Evolutionary conservation across 73 alveolate genomes (phyloP), one percentile per base, ranked within the genome.

Genomic region (Uronychia binucleata): DNA sequence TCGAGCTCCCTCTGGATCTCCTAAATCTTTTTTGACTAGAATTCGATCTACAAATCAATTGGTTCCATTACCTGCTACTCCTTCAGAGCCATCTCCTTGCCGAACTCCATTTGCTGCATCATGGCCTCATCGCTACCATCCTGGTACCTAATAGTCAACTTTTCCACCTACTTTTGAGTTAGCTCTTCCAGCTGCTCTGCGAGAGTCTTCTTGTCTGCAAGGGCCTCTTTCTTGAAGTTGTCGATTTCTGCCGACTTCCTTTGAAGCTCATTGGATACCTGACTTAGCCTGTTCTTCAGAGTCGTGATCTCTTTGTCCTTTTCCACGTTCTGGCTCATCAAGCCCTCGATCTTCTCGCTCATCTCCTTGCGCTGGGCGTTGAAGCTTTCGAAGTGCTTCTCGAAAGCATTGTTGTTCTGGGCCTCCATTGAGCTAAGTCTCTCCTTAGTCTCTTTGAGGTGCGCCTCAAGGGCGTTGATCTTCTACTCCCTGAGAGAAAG

Each of bases 281-380:
- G 81, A 46, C 84, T 91, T 28, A 85, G 58, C 67, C 57, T 77
- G 31, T 79, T 81, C 34, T 79, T 31, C 33, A 67, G 25, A 82
- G 77, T 57, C 5, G 95, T 88, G 0, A 86, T 34, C 80, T 90
- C 90, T 30, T 91, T 84, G 58, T 93, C 97, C 34, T 93, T 93
- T 58, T 93, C 94, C 32, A 82, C 77, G 79, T 80, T 86, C 31
- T 93, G 93, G 33, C 28, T 34, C 76, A 79, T 86, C 28, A 93
- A 82, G 59, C 76, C 76, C 59, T 93, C 97, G 19, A 93, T 93
- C 85, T 89, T 93, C 13, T 75, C 33, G 67, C 88, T 87, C 75
- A 78, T 82, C 33, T 93, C 97, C 34, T 89, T 74, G 75, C 97
- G 78, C 82, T 93, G 86, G 33, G 67, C 86, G 78, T 93, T 92